These are phyloP conservation scores for Trametes gibbosa DNA, from an alignment of 768 basidiomycete genomes.

Conservation along the genomic window DNA sequence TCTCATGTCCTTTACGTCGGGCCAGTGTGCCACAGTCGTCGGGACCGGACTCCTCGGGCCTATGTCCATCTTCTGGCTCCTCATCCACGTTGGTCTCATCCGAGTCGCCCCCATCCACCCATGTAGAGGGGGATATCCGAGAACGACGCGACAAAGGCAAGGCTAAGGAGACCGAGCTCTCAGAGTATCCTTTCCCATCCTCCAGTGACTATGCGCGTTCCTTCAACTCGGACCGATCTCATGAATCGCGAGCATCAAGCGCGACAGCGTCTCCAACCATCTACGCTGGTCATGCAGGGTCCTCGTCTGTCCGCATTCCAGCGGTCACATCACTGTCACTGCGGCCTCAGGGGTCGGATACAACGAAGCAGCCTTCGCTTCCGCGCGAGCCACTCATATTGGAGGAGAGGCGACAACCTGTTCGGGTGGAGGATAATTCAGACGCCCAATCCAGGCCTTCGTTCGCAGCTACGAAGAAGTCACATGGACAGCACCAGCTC, in stretches of 20 bases:
- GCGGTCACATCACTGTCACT: not conserved
- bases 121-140: not conserved
- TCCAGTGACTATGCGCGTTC: not conserved
- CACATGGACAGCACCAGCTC: conserved; percentile 6
- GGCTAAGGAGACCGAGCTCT: conserved; percentile 1
- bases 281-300: not conserved
- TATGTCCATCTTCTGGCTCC: not conserved
- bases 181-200: conserved; percentile 26
- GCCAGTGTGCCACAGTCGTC: not conserved
- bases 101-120: not conserved
- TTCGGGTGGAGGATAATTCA: not conserved
- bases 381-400: not conserved
- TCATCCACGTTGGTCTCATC: conserved; percentile 12
- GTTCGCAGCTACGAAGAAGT: conserved; percentile 7
- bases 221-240: not conserved
- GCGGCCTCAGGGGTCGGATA: not conserved
- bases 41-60: conserved; percentile 1
- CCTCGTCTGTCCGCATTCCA: not conserved
- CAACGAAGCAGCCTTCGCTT: not conserved
- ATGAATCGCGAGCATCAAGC: conserved; percentile 8
- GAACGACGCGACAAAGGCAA: conserved; percentile 4
- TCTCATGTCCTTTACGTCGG: not conserved
- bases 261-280: conserved; percentile 14
- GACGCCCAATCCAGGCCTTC: not conserved
- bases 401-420: not conserved